Base-by-base conservation (phyloP, 345 rosid species). In the Sisymbrium altissimum region DNA sequence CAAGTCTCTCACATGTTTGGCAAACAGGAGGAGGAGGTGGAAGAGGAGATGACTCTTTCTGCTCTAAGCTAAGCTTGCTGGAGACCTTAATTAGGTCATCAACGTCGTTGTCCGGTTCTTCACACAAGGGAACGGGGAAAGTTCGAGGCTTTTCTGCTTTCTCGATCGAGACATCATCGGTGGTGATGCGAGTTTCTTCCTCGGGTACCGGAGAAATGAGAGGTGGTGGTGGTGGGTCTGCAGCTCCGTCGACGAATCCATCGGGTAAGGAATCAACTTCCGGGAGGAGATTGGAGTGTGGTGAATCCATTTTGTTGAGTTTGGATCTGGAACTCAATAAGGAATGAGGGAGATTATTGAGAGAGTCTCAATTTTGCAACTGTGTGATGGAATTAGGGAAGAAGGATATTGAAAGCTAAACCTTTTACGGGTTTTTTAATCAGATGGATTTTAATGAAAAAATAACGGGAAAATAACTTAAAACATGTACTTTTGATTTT, bases 241-340 rank as follows among this genome's bases (percentile, higher is more conserved):
- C 32, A 40, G 95, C 76, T 75, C 89, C 82, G 27, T 89, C 97
- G 35, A 94, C 93, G 79, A 91, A 91, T 59, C 98, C 98, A 79
- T 89, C 97, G 5, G 98, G 98, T 81, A 94, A 78, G 30, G 96
- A 78, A 79, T 89, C 96, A 52, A 85, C 98, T 79, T 89, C 96
- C 27, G 98, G 98, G 49, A 94, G 96, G 80, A 85, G 84, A 79
- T 83, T 84, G 61, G 87, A 84, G 30, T 52, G 71, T 39, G 78
- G 68, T 64, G 76, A 83, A 81, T 87, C 93, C 97, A 91, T 91
- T 74, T 27, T 73, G 2, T 23, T 57, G 43, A 66, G 69, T 27
- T 79, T 79, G 71, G 54, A 70, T 62, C 70, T 49, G 15, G 39
- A 69, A 60, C n/a, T 9, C 27, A 29, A 10, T 3, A 19, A 61